Evolutionary conservation across 2,329 filamentous ascomycete species (phyloP), one percentile per base, ranked within the genome.

Genomic region (Fusarium duplospermum): DNA sequence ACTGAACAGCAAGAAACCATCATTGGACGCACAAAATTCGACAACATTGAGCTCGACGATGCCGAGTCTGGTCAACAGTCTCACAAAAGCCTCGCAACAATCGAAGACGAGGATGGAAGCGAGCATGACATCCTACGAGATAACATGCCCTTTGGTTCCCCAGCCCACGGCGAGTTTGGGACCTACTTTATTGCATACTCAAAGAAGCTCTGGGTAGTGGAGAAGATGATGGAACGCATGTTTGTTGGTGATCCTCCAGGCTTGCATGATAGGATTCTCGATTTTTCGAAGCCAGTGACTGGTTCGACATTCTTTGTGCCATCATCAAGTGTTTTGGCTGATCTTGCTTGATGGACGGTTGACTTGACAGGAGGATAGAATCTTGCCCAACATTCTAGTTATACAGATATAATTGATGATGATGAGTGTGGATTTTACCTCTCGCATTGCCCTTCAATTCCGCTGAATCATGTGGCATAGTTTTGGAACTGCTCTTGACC

Each of bases 71-170:
- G 82, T 0, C 72, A 83, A 20, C 87, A 89, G 68, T 84, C 88
- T 2, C 88, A 90, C 75, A 91, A 90, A 79, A 85, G 85, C 6
- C 85, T 91, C 0, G 83, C 84, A 3, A 90, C 88, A 0, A 86
- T 91, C 40, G 84, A 86, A 52, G 87, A 88, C 65, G 85, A 86
- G 4, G 67, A 83, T 9, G 88, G 87, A 1, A 79, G 82, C 9
- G 89, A 90, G 77, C 81, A 87, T 70, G 85, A 84, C 38, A 89
- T 90, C 45, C 80, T 90, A 4, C 83, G 89, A 0, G 89, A 90
- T 66, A 91, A 90, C 70, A 90, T 90, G 89, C 89, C 89, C 0
- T 90, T 90, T 78, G 89, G 89, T 0, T 86, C 86, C 0, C 88
- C 88, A 0, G 86, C 84, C 0, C 77, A 82, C 0, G 84, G 83